These are phyloP conservation scores for Phytopythium vexans DNA, from an alignment of 352 stramenopile genomes.

Conservation along the genomic window DNA sequence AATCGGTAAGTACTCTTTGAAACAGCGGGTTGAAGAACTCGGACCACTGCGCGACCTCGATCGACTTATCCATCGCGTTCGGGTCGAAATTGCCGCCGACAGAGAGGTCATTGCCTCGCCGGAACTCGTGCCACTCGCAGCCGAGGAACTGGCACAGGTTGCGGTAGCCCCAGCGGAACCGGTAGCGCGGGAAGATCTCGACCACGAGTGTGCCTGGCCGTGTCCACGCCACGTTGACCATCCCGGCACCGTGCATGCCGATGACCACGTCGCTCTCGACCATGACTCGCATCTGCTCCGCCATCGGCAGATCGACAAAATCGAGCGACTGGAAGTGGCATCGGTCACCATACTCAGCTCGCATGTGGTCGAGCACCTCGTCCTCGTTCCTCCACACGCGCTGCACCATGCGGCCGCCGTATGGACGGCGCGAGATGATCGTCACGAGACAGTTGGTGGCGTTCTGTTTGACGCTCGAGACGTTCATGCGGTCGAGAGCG, in stretches of 20 bases:
- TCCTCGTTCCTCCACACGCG: slow-evolving; percentile 70
- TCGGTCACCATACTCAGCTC: slow-evolving; percentile 24
- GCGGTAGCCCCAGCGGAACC: slow-evolving; percentile 62
- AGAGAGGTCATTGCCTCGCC: slow-evolving; percentile 31
- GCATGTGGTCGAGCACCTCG: slow-evolving; percentile 46
- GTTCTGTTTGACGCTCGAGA: slow-evolving; percentile 6
- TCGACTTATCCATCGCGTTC: slow-evolving; percentile 51
- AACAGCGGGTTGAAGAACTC: slow-evolving; percentile 53
- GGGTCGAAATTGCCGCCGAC: slow-evolving; percentile 17
- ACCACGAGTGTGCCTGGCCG: slow-evolving; percentile 47
- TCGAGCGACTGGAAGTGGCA: slow-evolving; percentile 58
- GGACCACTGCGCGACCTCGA: slow-evolving; percentile 49
- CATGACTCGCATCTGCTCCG: slow-evolving; percentile 62
- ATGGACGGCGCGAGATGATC: slow-evolving; percentile 52
- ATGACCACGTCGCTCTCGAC: slow-evolving; percentile 74
- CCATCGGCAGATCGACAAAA: slow-evolving; percentile 51
- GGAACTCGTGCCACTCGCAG: slow-evolving; percentile 62
- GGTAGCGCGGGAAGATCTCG: slow-evolving; percentile 67
- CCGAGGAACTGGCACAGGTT: slow-evolving; percentile 75
- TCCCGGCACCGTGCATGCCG: slow-evolving; percentile 77
- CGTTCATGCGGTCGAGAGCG: slow-evolving; percentile 22
- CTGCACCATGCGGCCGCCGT: slow-evolving; percentile 42
- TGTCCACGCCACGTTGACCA: slow-evolving; percentile 75
- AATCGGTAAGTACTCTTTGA: not conserved
- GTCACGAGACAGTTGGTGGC: slow-evolving; percentile 37